Percentiles rank a stretch among this genome's conserved stretches.
These are phyloP conservation scores for Xylaria sp. DNA, from an alignment of 2,329 filamentous ascomycete species.

Conservation along the genomic window DNA sequence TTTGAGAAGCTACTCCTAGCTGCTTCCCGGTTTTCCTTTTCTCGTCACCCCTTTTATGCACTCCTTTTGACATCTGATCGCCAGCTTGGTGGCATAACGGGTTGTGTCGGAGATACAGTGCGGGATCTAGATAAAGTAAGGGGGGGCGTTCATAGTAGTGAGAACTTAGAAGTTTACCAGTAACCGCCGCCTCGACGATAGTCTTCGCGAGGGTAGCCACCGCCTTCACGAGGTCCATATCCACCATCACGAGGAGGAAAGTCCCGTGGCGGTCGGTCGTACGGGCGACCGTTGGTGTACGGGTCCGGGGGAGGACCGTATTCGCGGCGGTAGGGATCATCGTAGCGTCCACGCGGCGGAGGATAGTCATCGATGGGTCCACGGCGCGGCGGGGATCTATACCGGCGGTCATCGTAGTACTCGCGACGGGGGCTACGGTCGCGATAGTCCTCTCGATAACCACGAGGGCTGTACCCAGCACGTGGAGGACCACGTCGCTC, in stretches of 20 bases:
- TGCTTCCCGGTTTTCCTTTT: constrained; percentile 1
- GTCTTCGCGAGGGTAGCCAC: constrained; percentile 38
- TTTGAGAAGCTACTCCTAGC: constrained; percentile 13
- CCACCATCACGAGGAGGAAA: constrained; percentile 54
- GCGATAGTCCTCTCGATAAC: constrained; percentile 75
- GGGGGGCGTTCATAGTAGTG: constrained; percentile 30
- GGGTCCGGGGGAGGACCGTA: constrained; percentile 63
- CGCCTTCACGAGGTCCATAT: constrained; percentile 45
- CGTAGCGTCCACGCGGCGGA: constrained; percentile 69
- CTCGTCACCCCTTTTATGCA: constrained; percentile 19
- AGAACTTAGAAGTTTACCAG: constrained; percentile 38
- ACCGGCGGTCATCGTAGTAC: constrained; percentile 84
- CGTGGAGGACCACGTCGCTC: constrained; percentile 78
- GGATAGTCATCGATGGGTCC: constrained; percentile 74
- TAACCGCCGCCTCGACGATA: constrained; percentile 39
- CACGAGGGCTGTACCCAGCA: constrained; percentile 81
- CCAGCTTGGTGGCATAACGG: neutral
- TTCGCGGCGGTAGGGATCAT: constrained; percentile 76
- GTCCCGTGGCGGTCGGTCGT: constrained; percentile 58
- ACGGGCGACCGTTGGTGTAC: constrained; percentile 61
- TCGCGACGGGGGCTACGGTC: constrained; percentile 84
- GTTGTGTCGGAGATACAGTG: constrained; percentile 12
- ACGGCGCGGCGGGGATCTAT: constrained; percentile 78
- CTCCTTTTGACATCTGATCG: constrained; percentile 3
- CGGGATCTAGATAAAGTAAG: constrained; percentile 40